Base-by-base conservation (phyloP, 192 early-diverging fungal species). In the Mortierella claussenii region DNA sequence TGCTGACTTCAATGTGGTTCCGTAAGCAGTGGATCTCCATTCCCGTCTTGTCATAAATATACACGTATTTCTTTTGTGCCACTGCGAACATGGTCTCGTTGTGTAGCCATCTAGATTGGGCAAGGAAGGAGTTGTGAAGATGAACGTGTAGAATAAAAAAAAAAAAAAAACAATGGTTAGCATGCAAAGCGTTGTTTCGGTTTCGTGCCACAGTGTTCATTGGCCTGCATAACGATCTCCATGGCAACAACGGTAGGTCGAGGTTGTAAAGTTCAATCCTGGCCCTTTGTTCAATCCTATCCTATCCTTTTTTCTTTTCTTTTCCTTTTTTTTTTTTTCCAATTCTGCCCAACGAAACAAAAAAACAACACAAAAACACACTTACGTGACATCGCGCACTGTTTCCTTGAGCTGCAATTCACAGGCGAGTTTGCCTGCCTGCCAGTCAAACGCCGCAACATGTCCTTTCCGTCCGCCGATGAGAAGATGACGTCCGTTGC, bases 11-110 rank as follows among this genome's bases (percentile, higher is more conserved):
- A 21, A 88, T 86, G 76, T 95, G 94, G 42, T 92, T 87, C 64
- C 86, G 80, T 80, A 98, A 65, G 56, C 92, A 90, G 79, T 98
- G 97, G 23, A 98, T 80, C 70, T 98, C 97, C 23, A 92, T 81
- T 18, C 97, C 97, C 8, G 88, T 88, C 59, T 89, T 83, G 81
- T 98, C 96, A 79, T 98, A 98, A 46, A 98, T 95, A 64, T 94
- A 98, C 0, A 91, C 95, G 64, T 94, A 91, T 80, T 93, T 91
- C 75, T 97, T 97, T 86, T 98, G 97, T 21, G 97, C 97, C 28
- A 91, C 95, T 12, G 97, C 97, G 79, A 96, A 94, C 83, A 97
- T 69, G 21, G 85, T 94, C 81, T 97, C 90, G 81, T 98, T 96
- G 66, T 98, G 97, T 44, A 98, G 90, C 96, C 96, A 98, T 31